phyloP scores from a whole-genome alignment of 768 basidiomycete species.

The Baorangia bicolor region DNA sequence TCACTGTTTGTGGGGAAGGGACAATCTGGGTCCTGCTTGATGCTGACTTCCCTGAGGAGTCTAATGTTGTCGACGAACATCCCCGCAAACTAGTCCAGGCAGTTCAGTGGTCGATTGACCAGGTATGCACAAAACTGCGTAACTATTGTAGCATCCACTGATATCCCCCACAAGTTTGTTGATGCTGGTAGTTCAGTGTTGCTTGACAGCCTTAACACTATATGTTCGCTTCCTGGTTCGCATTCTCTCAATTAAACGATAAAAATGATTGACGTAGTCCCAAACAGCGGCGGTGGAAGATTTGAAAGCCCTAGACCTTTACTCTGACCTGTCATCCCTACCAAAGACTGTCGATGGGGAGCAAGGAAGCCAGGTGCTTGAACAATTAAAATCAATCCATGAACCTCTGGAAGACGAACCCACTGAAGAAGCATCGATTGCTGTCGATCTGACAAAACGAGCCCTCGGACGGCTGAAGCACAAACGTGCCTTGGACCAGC shows the following conservation, averaged over 20 bases:
- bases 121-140: constrained; percentile 32
- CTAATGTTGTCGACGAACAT: constrained; percentile 9
- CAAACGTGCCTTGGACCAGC: constrained; percentile 42
- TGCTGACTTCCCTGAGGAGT: constrained; percentile 34
- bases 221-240: constrained; percentile 47
- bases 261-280: background rate
- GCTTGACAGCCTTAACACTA: constrained; percentile 46
- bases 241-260: background rate
- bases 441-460: constrained; percentile 39
- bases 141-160: background rate
- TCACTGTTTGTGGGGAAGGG: constrained; percentile 40
- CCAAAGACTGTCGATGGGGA: constrained; percentile 57
- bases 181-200: constrained; percentile 31
- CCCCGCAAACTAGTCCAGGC: constrained; percentile 29
- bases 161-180: constrained; percentile 19
- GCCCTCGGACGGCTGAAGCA: constrained; percentile 51
- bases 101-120: constrained; percentile 36
- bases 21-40: constrained; percentile 52
- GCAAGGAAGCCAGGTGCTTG: constrained; percentile 41
- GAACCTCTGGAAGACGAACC: constrained; percentile 13
- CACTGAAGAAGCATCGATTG: constrained; percentile 1
- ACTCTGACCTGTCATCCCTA: constrained; percentile 52
- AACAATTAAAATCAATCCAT: constrained; percentile 14
- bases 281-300: constrained; percentile 49
- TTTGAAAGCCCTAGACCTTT: constrained; percentile 57